A percentile compares a stretch with the other conserved stretches of the same genome.
Evolutionary conservation across 345 rosid species (phyloP).

Genomic region (Dovyalis caffra): DNA sequence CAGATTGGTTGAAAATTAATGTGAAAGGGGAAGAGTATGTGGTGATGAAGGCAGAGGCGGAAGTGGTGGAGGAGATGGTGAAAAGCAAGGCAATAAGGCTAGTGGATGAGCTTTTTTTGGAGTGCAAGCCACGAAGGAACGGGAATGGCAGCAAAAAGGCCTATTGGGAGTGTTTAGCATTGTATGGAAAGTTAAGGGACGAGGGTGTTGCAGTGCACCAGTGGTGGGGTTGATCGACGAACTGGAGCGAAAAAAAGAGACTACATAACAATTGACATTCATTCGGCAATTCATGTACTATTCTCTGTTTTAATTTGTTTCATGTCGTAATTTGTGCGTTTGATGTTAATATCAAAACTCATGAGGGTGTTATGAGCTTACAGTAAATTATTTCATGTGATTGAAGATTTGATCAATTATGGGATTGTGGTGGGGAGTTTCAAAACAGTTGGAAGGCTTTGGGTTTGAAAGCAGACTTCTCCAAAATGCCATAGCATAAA

Average conservation of each 20-base stretch:
- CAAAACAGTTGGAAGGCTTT: neutral
- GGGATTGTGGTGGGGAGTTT: neutral
- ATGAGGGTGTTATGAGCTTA: neutral
- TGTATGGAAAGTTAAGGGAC: constrained; percentile 73
- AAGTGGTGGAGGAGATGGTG: constrained; percentile 71
- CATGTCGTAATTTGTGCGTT: neutral
- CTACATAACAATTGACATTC: neutral
- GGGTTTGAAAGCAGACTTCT: too few relatives aligned
- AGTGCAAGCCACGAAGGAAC: constrained; percentile 58
- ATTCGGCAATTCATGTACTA: neutral
- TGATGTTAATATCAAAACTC: neutral
- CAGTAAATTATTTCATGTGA: too few relatives aligned
- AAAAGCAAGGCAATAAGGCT: constrained; percentile 50
- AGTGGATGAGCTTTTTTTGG: constrained; percentile 87
- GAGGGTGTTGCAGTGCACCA: constrained; percentile 82
- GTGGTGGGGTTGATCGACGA: constrained; percentile 62
- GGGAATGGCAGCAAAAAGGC: constrained; percentile 46
- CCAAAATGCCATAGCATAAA: too few relatives aligned
- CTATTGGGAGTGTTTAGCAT: constrained; percentile 82
- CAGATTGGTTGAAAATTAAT: constrained; percentile 64
- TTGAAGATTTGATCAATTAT: too few relatives aligned
- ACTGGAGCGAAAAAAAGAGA: neutral
- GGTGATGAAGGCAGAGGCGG: constrained; percentile 84
- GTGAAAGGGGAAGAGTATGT: constrained; percentile 67
- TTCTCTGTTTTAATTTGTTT: neutral